Percentiles rank a stretch among this genome's conserved stretches.
phyloP scores from a whole-genome alignment of 345 rosid genomes.

The Crucihimalaya himalaica region DNA sequence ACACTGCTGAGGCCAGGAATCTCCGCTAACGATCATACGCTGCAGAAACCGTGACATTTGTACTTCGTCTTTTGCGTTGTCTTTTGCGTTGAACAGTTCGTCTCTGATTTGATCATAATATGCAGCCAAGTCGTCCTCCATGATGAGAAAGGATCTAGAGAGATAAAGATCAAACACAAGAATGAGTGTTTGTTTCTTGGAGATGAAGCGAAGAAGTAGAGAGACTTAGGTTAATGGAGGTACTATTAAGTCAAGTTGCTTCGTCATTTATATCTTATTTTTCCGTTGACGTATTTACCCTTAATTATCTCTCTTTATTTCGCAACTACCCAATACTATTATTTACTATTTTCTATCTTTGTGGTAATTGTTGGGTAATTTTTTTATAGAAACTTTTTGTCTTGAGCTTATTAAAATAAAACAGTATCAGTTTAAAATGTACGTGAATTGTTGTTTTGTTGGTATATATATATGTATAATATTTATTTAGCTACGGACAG shows the following conservation, averaged over 20 bases:
- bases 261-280: too few relatives aligned
- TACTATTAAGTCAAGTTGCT: neutral
- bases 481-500: too few relatives aligned
- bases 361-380: too few relatives aligned
- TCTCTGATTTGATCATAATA: neutral
- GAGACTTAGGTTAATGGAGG: neutral
- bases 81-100: neutral
- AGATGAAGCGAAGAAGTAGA: constrained; percentile 9
- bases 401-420: too few relatives aligned
- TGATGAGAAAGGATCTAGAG: neutral
- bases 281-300: neutral
- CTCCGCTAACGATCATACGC: neutral
- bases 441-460: too few relatives aligned
- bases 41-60: constrained; percentile 3
- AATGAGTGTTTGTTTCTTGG: constrained; percentile 4
- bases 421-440: too few relatives aligned
- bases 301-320: neutral
- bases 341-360: too few relatives aligned
- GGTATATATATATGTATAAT: too few relatives aligned
- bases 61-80: neutral
- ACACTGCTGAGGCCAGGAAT: neutral
- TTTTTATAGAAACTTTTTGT: too few relatives aligned
- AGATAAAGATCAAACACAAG: neutral
- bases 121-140: neutral
- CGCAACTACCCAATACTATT: neutral